Evolutionary conservation across 176 grass and related monocot species (phyloP).

Genomic region (Canna indica): DNA sequence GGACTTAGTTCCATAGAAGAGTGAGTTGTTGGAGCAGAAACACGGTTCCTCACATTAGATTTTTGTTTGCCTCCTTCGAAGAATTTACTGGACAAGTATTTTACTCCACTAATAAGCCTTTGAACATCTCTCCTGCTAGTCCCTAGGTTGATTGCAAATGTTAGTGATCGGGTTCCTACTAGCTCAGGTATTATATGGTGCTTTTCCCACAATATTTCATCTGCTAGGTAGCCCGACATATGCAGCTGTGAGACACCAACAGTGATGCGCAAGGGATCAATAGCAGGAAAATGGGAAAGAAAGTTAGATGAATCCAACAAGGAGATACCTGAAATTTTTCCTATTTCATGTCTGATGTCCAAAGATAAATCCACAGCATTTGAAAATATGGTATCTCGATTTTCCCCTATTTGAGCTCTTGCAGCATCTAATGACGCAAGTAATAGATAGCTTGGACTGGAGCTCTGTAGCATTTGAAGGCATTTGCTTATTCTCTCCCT

Average conservation of each 20-base stretch:
- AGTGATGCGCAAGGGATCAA: conserved; percentile 67
- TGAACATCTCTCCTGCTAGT: conserved; percentile 45
- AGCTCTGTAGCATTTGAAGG: conserved; percentile 72
- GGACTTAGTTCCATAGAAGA: conserved; percentile 42
- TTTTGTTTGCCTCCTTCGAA: conserved; percentile 19
- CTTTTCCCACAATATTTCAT: conserved; percentile 41
- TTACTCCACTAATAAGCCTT: conserved; percentile 42
- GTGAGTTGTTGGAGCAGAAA: conserved; percentile 26
- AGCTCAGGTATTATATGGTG: conserved; percentile 60
- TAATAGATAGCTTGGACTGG: conserved; percentile 83
- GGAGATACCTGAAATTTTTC: conserved; percentile 47
- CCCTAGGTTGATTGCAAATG: conserved; percentile 70
- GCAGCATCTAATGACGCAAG: conserved; percentile 80
- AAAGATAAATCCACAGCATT: conserved; percentile 37
- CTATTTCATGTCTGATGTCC: conserved; percentile 31
- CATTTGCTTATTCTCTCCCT: conserved; percentile 52
- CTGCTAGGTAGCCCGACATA: conserved; percentile 48
- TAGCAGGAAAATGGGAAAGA: conserved; percentile 47
- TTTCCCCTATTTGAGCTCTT: conserved; percentile 57
- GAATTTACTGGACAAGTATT: conserved; percentile 45
- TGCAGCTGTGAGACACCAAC: conserved; percentile 32
- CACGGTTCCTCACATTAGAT: not conserved
- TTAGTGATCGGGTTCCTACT: conserved; percentile 47
- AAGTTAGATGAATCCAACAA: conserved; percentile 49
- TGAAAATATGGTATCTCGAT: conserved; percentile 35